Evolutionary conservation across 2,329 filamentous ascomycete genomes (phyloP).

Genomic region (Amphichorda felina): DNA sequence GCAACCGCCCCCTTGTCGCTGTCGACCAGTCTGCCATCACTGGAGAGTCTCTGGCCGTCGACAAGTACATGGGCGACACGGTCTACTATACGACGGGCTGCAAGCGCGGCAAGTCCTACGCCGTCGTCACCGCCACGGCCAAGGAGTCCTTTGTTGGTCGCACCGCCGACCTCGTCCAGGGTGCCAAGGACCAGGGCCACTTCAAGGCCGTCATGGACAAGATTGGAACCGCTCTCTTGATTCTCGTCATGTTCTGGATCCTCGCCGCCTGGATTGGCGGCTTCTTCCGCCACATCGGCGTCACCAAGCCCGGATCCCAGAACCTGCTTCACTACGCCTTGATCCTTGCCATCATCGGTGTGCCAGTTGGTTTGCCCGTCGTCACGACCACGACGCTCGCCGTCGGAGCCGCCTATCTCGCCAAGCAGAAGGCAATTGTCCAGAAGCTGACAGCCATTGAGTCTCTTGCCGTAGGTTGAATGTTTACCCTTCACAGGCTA

Average conservation of each 20-base stretch:
- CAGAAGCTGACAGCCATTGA: constrained; percentile 73
- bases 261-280: constrained; percentile 65
- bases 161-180: constrained; percentile 62
- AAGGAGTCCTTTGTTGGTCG: constrained; percentile 66
- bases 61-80: constrained; percentile 66
- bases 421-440: constrained; percentile 67
- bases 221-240: constrained; percentile 62
- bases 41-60: constrained; percentile 67
- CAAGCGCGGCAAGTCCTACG: constrained; percentile 70
- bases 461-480: constrained; percentile 46
- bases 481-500: neutral
- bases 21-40: constrained; percentile 73
- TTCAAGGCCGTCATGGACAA: constrained; percentile 80
- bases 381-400: constrained; percentile 69
- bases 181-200: constrained; percentile 64
- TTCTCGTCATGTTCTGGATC: constrained; percentile 69
- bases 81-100: constrained; percentile 73
- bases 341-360: constrained; percentile 65
- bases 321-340: constrained; percentile 58
- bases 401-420: constrained; percentile 66
- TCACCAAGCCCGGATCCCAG: constrained; percentile 42
- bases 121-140: constrained; percentile 54
- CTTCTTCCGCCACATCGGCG: constrained; percentile 62
- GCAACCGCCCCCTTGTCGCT: constrained; percentile 56
- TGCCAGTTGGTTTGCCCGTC: constrained; percentile 68